These are phyloP conservation scores for Fusarium domesticum DNA, from an alignment of 2,329 filamentous ascomycete genomes.

Conservation along the genomic window DNA sequence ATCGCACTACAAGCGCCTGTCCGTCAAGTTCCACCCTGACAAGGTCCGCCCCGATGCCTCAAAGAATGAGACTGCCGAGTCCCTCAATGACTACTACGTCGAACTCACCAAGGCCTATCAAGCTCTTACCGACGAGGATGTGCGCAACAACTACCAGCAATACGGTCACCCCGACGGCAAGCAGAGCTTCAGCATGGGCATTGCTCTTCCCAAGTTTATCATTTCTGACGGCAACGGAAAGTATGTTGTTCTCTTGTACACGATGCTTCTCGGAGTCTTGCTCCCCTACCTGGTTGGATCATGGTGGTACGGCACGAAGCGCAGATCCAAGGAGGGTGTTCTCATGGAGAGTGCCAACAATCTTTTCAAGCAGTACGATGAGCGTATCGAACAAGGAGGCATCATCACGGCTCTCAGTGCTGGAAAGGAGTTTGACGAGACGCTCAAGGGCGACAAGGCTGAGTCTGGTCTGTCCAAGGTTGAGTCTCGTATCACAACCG, in stretches of 20 bases:
- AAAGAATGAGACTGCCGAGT: conserved; percentile 86
- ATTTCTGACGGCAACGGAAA: conserved; percentile 92
- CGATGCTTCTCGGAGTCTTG: conserved; percentile 79
- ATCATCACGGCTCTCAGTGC: conserved; percentile 78
- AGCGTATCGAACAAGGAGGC: conserved; percentile 74
- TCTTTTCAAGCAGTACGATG: conserved; percentile 89
- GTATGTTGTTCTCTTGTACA: conserved; percentile 90
- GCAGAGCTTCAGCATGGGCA: conserved; percentile 97
- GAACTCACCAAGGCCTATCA: conserved; percentile 98
- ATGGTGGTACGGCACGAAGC: conserved; percentile 98
- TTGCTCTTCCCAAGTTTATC: conserved; percentile 90
- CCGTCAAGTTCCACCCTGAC: conserved; percentile 86
- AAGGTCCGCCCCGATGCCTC: conserved; percentile 79
- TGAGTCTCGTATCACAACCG: conserved; percentile 73
- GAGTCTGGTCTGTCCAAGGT: conserved; percentile 79
- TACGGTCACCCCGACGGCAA: conserved; percentile 97
- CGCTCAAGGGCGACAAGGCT: conserved; percentile 73
- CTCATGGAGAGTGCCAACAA: conserved; percentile 91
- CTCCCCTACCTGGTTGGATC: conserved; percentile 90
- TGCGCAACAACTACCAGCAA: conserved; percentile 94
- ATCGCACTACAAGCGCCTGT: conserved; percentile 82
- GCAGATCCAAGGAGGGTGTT: conserved; percentile 88
- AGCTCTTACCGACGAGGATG: conserved; percentile 92
- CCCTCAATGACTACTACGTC: conserved; percentile 83
- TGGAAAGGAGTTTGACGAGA: conserved; percentile 78